phyloP scores from a whole-genome alignment of 169 alveolate genomes.

The Cryptosporidium felis region DNA sequence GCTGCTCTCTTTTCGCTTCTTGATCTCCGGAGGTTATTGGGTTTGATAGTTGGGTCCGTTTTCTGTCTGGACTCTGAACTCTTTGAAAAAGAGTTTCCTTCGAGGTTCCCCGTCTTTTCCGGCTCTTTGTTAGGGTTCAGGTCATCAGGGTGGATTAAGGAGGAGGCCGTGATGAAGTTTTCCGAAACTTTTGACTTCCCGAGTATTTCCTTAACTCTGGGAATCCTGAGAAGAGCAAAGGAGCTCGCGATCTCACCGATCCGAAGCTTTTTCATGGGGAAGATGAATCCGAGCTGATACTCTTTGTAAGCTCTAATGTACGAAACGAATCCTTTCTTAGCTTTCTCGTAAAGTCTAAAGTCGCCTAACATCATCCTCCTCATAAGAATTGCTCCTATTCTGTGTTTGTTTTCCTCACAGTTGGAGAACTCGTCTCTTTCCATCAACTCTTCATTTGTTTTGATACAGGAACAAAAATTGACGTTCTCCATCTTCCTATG shows the following conservation, averaged over 20 bases:
- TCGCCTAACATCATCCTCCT: conserved; percentile 79
- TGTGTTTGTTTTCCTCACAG: background rate
- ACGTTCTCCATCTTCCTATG: conserved; percentile 8
- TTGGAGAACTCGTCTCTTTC: conserved; percentile 38
- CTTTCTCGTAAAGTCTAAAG: conserved; percentile 86
- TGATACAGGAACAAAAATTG: background rate
- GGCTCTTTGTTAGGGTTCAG: conserved; percentile 72
- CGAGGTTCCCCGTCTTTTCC: conserved; percentile 75
- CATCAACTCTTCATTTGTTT: conserved; percentile 30
- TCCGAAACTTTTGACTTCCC: conserved; percentile 79
- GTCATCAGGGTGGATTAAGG: conserved; percentile 63
- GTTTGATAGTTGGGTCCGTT: conserved; percentile 14
- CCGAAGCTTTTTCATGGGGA: conserved; percentile 83
- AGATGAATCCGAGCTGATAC: conserved; percentile 85
- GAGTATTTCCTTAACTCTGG: conserved; percentile 91
- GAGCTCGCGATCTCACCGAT: conserved; percentile 90
- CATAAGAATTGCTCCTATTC: background rate
- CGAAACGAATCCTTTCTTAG: conserved; percentile 90
- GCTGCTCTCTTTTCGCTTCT: conserved; percentile 81
- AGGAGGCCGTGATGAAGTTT: conserved; percentile 79
- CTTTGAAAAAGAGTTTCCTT: conserved; percentile 73
- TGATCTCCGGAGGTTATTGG: conserved; percentile 58
- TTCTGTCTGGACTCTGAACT: conserved; percentile 64
- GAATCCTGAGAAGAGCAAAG: conserved; percentile 87
- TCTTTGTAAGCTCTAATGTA: conserved; percentile 92